Conservation (phyloP, 23 red algal genomes). For the Gracilaria caudata region DNA sequence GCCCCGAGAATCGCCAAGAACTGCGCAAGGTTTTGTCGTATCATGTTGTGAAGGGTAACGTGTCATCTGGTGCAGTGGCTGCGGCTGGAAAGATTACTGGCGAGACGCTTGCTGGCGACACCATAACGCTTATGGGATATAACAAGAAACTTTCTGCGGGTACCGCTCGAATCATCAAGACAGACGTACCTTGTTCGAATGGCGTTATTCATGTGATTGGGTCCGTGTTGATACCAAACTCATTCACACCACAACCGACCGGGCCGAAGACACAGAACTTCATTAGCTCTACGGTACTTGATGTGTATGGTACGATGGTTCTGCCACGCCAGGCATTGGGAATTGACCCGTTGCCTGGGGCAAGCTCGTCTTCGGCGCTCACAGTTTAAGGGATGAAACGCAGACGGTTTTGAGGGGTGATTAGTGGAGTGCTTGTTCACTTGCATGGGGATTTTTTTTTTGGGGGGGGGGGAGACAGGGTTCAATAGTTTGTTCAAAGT, state of each 20-base stretch:
- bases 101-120: constrained; percentile 30
- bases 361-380: background rate
- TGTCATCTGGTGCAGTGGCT: constrained; percentile 19
- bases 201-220: constrained; percentile 75
- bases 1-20: constrained; percentile 71
- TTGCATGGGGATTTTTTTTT: too few species aligned
- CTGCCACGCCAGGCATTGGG: constrained; percentile 71
- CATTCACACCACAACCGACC: constrained; percentile 38
- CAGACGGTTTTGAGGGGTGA: background rate
- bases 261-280: constrained; percentile 38
- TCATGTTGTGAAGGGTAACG: constrained; percentile 48
- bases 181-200: constrained; percentile 70
- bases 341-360: constrained; percentile 56
- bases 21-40: constrained; percentile 57
- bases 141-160: constrained; percentile 76
- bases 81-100: constrained; percentile 18
- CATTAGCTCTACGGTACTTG: constrained; percentile 52
- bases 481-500: constrained; percentile 11
- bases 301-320: constrained; percentile 33
- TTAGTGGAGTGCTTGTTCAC: background rate
- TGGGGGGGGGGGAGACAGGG: background rate
- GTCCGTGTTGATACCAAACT: constrained; percentile 46
- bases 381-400: background rate
- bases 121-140: constrained; percentile 57
- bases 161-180: constrained; percentile 55